These are phyloP conservation scores for Claviceps arundinis DNA, from an alignment of 2,329 filamentous ascomycete species.

Conservation along the genomic window DNA sequence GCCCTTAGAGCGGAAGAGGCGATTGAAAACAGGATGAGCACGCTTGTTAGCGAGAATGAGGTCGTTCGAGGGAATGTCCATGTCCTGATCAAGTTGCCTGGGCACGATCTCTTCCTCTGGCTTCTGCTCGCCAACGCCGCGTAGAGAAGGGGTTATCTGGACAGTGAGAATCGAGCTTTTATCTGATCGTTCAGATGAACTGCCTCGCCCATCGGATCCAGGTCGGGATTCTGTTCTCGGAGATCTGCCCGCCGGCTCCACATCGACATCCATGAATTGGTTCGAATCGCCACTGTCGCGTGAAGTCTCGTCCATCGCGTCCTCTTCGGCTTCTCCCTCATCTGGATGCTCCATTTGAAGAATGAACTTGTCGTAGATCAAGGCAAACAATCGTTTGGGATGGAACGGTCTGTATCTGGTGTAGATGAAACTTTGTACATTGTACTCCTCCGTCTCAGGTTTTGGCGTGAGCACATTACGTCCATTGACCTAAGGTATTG, in stretches of 20 bases:
- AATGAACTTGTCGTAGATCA: conserved; percentile 37
- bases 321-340: conserved; percentile 21
- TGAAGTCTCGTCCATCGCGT: conserved; percentile 13
- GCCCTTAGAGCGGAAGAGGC: conserved; percentile 50
- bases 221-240: conserved; percentile 1
- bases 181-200: conserved; percentile 9
- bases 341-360: conserved; percentile 31
- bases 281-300: not conserved
- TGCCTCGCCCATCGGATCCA: conserved; percentile 2
- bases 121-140: not conserved
- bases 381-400: conserved; percentile 29
- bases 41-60: conserved; percentile 42
- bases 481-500: conserved; percentile 24
- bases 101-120: not conserved
- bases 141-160: conserved; percentile 12
- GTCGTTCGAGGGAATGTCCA: conserved; percentile 22
- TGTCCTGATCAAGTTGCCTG: conserved; percentile 1
- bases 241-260: conserved; percentile 7
- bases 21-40: conserved; percentile 35
- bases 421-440: conserved; percentile 60
- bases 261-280: conserved; percentile 11
- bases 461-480: conserved; percentile 46
- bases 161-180: conserved; percentile 12
- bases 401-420: conserved; percentile 42
- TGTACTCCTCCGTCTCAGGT: conserved; percentile 61